A percentile compares a stretch with the other conserved stretches of the same genome.
Evolutionary conservation across 306 rosid species (phyloP).

Genomic region (Sphenostylis stenocarpa): DNA sequence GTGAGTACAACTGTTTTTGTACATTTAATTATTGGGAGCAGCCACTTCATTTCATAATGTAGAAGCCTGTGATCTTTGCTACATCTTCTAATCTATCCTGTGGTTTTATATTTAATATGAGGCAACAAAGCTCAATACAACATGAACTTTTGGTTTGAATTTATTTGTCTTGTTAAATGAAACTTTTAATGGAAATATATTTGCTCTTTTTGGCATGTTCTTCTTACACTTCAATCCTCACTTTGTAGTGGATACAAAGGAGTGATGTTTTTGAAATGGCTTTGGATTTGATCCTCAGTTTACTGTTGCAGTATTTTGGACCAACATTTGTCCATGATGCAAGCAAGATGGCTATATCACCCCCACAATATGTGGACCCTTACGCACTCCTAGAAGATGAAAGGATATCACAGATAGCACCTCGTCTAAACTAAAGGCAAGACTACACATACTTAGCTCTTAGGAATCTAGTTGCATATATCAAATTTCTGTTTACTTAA

Average conservation of each 20-base stretch:
- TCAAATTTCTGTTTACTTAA: constrained; percentile 29
- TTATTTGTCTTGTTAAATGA: not conserved
- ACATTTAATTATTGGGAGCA: constrained; percentile 1
- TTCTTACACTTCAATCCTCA: constrained; percentile 4
- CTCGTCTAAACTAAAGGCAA: constrained; percentile 61
- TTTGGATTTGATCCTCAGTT: constrained; percentile 11
- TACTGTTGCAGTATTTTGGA: constrained; percentile 77
- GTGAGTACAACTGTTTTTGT: not conserved
- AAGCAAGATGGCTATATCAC: constrained; percentile 52
- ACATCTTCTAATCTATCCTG: not conserved
- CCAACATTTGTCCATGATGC: constrained; percentile 74
- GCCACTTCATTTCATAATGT: constrained; percentile 23
- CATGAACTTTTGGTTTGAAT: constrained; percentile 16
- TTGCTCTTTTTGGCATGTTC: not conserved
- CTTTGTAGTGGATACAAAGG: not conserved
- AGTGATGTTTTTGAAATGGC: not conserved
- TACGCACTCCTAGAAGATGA: constrained; percentile 89
- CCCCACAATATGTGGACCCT: constrained; percentile 85
- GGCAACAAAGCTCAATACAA: not conserved
- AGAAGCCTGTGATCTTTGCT: not conserved
- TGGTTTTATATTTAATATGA: constrained; percentile 11
- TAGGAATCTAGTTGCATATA: constrained; percentile 39
- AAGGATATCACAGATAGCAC: constrained; percentile 79
- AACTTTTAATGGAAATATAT: not conserved
- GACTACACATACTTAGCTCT: constrained; percentile 31